Evolutionary conservation across 2,329 filamentous ascomycete species (phyloP), one percentile per base, ranked within the genome.

Genomic region (Ophiostoma pallidulum): DNA sequence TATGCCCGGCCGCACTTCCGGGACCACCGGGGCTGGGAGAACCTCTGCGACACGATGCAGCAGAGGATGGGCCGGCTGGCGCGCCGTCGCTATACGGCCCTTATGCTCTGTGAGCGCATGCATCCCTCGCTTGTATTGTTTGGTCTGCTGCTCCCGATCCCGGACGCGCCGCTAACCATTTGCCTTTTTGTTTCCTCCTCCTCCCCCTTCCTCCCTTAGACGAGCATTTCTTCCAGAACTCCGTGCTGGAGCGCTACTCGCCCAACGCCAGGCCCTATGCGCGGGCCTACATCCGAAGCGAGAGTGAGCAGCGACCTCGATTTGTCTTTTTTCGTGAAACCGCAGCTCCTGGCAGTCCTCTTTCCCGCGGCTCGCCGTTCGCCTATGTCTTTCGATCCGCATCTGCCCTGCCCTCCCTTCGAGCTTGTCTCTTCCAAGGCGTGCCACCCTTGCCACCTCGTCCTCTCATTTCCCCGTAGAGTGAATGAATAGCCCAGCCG

Each of bases 151-250:
- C n/a, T n/a, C n/a, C n/a, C n/a, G n/a, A n/a, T n/a, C n/a, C n/a
- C n/a, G n/a, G n/a, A n/a, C n/a, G n/a, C n/a, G n/a, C n/a, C n/a
- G n/a, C 5, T 35, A 26, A 10, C 32, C 32, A 5, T 7, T 8
- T 31, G n/a, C 16, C 4, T 35, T 14, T 24, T 8, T 31, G 13
- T 16, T 14, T 4, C 8, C 14, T 19, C 5, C 5, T 28, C 16
- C 28, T 48, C 4, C 13, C 8, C 13, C n/a, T 6, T 4, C 16
- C 18, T 22, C 36, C 43, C 13, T 40, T 8, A 64, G 62, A 60
- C 22, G 62, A 65, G 47, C 63, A 65, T 28, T 62, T 54, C 40
- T 63, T 61, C 31, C 58, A 62, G 29, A 65, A 64, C 29, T 51
- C 54, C 3, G 45, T 54, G 8, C 51, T 55, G 8, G 42, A 50